Evolutionary conservation across 2,329 filamentous ascomycete species (phyloP).

Genomic region (Pseudogymnoascus sp.): DNA sequence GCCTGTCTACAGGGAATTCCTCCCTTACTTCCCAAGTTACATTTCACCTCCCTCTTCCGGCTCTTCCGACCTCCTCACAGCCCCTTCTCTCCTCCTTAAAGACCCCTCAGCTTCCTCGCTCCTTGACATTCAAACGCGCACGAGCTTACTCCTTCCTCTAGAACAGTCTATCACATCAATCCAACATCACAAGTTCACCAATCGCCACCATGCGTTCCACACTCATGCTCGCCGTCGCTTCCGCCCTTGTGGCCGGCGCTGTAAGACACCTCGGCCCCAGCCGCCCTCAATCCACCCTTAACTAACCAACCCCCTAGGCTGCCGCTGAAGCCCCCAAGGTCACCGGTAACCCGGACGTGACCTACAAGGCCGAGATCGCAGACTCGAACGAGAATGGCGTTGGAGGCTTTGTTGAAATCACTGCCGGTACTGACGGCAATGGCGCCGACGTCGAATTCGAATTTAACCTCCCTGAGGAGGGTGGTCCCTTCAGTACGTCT

Average conservation of each 20-base stretch:
- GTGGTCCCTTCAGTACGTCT: conserved; percentile 41
- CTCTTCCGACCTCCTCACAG: not conserved
- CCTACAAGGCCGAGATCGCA: not conserved
- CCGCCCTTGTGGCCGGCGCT: not conserved
- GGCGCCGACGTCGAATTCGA: conserved; percentile 48
- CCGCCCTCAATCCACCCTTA: not conserved
- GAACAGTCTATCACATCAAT: not conserved
- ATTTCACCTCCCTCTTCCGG: not conserved
- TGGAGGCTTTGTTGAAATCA: conserved; percentile 44
- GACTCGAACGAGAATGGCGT: conserved; percentile 24
- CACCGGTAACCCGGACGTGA: not conserved
- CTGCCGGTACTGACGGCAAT: conserved; percentile 37
- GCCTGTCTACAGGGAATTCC: not conserved
- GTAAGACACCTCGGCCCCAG: not conserved
- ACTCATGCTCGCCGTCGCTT: not conserved
- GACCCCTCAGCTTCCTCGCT: not conserved
- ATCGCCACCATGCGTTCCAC: not conserved
- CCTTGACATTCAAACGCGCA: not conserved
- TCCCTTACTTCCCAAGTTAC: not conserved
- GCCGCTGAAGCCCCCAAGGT: not conserved
- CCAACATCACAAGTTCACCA: not conserved
- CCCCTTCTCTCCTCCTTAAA: not conserved
- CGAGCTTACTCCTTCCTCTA: not conserved
- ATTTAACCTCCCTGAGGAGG: conserved; percentile 45
- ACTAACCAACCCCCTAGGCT: not conserved